Evolutionary conservation across 345 rosid genomes (phyloP).

Genomic region (Pistacia integerrima): DNA sequence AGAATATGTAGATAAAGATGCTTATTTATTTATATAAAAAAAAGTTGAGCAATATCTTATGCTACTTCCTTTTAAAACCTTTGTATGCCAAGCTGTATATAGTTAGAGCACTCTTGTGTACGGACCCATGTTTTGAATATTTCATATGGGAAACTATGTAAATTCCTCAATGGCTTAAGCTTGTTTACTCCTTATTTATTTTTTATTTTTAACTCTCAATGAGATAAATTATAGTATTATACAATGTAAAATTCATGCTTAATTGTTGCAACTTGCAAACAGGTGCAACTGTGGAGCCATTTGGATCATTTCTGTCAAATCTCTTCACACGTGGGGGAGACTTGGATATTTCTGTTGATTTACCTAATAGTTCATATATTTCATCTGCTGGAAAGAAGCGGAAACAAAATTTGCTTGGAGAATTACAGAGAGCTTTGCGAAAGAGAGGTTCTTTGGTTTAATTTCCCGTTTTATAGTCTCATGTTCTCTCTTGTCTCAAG

Average conservation of each 20-base stretch:
- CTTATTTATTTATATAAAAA: not conserved
- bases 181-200: not conserved
- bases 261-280: constrained; percentile 28
- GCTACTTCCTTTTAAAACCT: not conserved
- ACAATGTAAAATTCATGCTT: constrained; percentile 1
- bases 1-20: not conserved
- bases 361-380: constrained; percentile 52
- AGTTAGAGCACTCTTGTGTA: not conserved
- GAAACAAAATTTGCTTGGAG: constrained; percentile 58
- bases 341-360: constrained; percentile 74
- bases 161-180: not conserved
- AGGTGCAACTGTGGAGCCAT: constrained; percentile 92
- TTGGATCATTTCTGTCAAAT: constrained; percentile 87
- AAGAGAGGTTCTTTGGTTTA: constrained; percentile 42
- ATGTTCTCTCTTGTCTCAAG: not conserved
- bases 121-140: not conserved
- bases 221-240: not conserved
- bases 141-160: not conserved
- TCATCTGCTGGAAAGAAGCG: constrained; percentile 71
- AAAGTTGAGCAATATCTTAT: not conserved
- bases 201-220: not conserved
- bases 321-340: constrained; percentile 83
- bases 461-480: not conserved
- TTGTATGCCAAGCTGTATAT: not conserved
- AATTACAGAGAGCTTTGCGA: constrained; percentile 59